Evolutionary conservation across 2,329 filamentous ascomycete genomes (phyloP), one percentile per base, ranked within the genome.

Genomic region (Paraconiothyrium sp.): DNA sequence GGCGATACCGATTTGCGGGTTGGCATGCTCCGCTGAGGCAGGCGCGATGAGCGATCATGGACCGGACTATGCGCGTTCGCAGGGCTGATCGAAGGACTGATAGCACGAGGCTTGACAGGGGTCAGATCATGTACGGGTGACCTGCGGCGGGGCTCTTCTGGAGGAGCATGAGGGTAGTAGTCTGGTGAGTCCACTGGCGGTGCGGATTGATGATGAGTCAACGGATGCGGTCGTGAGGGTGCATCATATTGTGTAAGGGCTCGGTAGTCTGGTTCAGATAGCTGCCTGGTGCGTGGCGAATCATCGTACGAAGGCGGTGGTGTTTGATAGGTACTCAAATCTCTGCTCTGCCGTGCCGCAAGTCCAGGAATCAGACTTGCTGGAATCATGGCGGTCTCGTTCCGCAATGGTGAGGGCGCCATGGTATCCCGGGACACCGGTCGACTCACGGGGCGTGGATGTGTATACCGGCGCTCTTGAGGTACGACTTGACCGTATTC

Each of bases 1-100:
- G 91, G 90, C 69, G 90, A 93, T 35, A 93, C 86, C 1, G 91
- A 93, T 76, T 94, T 94, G 56, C 91, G 87, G 8, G 80, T 80
- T 9, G 82, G 80, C 37, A 85, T 86, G 65, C 67, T 84, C 76
- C 66, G 81, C 72, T 67, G 77, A 77, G 65, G 84, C 75, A 69
- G 78, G 32, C 77, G 71, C 43, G 78, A 77, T 44, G 70, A 76
- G 59, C 84, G 66, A 47, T 71, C 76, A 22, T 75, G 67, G 2
- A 63, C 58, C 34, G 74, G 63, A 66, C 75, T 65, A 44, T 77
- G 60, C 52, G 69, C 67, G 52, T 72, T 60, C 8, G 61, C 59
- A 7, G 73, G 73, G 47, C 62, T 75, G 9, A 66, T 73, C 8
- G 73, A 76, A 14, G 84, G 84, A 48, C 80, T 85, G 56, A 78